These are phyloP conservation scores for Scutellaria minor DNA, from an alignment of 257 asterid species.

Conservation along the genomic window DNA sequence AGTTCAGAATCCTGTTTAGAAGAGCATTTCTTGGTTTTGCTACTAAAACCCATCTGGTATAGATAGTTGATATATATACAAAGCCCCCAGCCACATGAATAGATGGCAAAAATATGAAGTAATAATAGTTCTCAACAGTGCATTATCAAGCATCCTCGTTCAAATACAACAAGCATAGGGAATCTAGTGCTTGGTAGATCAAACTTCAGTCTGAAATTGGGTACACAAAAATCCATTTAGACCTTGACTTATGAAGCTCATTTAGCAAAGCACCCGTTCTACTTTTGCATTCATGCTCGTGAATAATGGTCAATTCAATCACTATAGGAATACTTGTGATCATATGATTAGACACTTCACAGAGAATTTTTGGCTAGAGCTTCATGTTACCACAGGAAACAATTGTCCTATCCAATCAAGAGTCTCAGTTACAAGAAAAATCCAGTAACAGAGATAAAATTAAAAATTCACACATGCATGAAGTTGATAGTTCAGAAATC, in stretches of 20 bases:
- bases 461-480: conserved; percentile 13
- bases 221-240: neutral
- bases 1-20: conserved; percentile 13
- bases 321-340: conserved; percentile 4
- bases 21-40: conserved; percentile 22
- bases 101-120: conserved; percentile 14
- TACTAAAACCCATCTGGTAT: conserved; percentile 27
- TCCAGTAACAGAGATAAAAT: conserved; percentile 27
- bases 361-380: neutral
- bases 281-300: neutral
- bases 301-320: neutral
- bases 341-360: neutral
- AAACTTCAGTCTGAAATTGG: neutral
- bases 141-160: conserved; percentile 28
- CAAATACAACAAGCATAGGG: conserved; percentile 18
- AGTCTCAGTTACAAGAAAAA: conserved; percentile 24
- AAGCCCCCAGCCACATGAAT: neutral
- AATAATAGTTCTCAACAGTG: conserved; percentile 17
- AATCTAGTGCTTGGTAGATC: conserved; percentile 3
- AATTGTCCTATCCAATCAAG: conserved; percentile 10
- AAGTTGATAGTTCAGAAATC: conserved; percentile 25
- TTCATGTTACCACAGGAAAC: neutral
- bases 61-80: conserved; percentile 11
- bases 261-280: conserved; percentile 2
- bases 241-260: conserved; percentile 8